Conservation (phyloP, 2,329 filamentous ascomycete species). For the Xylaria sp. region DNA sequence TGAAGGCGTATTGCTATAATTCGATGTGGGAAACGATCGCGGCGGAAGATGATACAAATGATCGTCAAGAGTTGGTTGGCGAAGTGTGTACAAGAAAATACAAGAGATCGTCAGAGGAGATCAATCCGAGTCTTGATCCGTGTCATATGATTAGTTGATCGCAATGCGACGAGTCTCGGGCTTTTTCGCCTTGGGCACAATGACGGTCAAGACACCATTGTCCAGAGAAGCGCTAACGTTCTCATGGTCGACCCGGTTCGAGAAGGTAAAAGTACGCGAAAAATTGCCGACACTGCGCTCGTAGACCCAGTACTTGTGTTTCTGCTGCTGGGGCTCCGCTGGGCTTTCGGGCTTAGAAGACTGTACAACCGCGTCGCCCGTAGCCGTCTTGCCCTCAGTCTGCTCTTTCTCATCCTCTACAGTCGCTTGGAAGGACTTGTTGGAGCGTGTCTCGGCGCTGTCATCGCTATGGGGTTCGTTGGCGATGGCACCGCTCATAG, state of each 20-base stretch:
- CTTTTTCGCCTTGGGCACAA: conserved; percentile 70
- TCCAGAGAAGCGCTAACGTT: conserved; percentile 65
- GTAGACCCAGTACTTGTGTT: conserved; percentile 71
- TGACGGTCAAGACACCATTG: conserved; percentile 68
- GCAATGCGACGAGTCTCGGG: conserved; percentile 60
- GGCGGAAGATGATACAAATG: not conserved
- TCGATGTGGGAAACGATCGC: not conserved
- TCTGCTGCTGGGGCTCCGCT: conserved; percentile 38
- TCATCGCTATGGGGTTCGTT: conserved; percentile 41
- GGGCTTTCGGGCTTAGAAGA: conserved; percentile 40
- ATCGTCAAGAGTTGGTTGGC: not conserved
- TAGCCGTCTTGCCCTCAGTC: conserved; percentile 35
- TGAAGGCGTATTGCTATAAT: not conserved
- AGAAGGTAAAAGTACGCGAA: conserved; percentile 71
- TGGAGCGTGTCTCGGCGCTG: conserved; percentile 35
- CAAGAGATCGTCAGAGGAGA: not conserved
- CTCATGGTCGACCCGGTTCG: conserved; percentile 65
- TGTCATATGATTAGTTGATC: conserved; percentile 51
- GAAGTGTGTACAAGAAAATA: not conserved
- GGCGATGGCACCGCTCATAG: conserved; percentile 47
- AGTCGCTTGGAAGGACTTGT: conserved; percentile 60
- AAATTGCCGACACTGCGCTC: conserved; percentile 72
- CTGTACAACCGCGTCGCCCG: conserved; percentile 41
- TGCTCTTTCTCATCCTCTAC: conserved; percentile 65
- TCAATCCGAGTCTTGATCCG: not conserved